Evolutionary conservation across 2,329 filamentous ascomycete genomes (phyloP).

Genomic region (Diaporthe destruens): DNA sequence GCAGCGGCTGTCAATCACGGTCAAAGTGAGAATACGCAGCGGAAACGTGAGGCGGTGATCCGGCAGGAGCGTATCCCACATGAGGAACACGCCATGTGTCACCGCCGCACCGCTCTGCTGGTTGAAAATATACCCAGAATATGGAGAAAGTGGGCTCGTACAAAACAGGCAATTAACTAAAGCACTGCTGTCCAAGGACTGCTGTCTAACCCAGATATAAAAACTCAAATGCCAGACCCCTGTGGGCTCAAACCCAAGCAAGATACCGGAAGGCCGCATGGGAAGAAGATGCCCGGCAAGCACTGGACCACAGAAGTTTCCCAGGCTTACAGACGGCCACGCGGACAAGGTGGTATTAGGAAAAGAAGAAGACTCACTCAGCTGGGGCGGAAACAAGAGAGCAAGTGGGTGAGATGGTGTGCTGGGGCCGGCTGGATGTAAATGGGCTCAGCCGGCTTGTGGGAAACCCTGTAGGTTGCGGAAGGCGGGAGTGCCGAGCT

Average conservation of each 20-base stretch:
- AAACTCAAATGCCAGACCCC: not conserved
- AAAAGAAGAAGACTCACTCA: slow-evolving; percentile 27
- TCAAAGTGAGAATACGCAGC: not conserved
- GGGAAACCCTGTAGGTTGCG: slow-evolving; percentile 6
- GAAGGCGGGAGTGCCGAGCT: slow-evolving; percentile 2
- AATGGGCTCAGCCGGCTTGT: not conserved
- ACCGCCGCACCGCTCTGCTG: not conserved
- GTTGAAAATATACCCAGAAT: not conserved
- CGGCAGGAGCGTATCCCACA: not conserved
- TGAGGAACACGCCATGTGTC: slow-evolving; percentile 25
- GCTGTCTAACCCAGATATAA: not conserved
- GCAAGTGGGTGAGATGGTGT: not conserved
- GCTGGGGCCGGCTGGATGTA: not conserved
- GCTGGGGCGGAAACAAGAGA: not conserved
- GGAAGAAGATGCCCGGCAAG: not conserved
- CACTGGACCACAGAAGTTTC: not conserved
- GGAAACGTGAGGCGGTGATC: not conserved
- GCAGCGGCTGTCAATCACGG: slow-evolving; percentile 2
- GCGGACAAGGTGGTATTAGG: not conserved
- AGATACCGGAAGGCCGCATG: not conserved
- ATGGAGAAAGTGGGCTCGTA: not conserved
- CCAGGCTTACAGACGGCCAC: not conserved
- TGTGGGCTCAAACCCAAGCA: not conserved
- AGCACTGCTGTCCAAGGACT: not conserved
- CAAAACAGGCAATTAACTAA: not conserved